Evolutionary conservation across 75 land plant genomes (phyloP), one percentile per base, ranked within the genome.

Genomic region (Cryptomeria japonica): DNA sequence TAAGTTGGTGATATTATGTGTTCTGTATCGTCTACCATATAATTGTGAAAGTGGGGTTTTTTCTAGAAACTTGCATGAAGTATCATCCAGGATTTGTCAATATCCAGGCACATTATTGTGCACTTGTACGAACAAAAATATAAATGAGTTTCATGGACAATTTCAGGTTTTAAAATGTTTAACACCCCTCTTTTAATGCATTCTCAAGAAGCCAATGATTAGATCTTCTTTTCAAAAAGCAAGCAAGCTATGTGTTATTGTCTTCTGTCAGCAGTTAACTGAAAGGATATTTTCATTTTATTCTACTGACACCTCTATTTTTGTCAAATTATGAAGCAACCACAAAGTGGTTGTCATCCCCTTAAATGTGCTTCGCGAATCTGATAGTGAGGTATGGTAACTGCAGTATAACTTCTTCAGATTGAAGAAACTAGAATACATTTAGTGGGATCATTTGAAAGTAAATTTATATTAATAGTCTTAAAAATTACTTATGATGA

Each of bases 121-220:
- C 46, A 80, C 25, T 47, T 44, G 44, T 80, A 41, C 10, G n/a
- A 28, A 28, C 12, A 10, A 41, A 41, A 25, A 25, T 22, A 9
- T n/a, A 7, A 42, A 22, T 80, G 84, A 80, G 49, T 80, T 80
- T 49, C n/a, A 82, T 46, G 49, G 47, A 82, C 47, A 46, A 46
- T 82, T 75, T 46, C 47, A 46, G 14, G 15, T 82, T 80, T 28
- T 19, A 82, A 41, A 46, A 82, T 82, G 84, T 82, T 42, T 82
- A 82, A 44, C 28, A 82, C 53, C 53, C 32, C 49, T 46, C 32
- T 44, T 44, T 47, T 82, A 82, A 82, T n/a, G 19, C 49, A 28
- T 82, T 82, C 34, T 82, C n/a, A 82, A 46, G 46, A 82, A 82
- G 53, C 84, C 31, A 46, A 13, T 82, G 12, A 6, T 28, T 11